These are phyloP conservation scores for Bolboschoenus planiculmis DNA, from an alignment of 176 grass and related monocot species.

Conservation along the genomic window DNA sequence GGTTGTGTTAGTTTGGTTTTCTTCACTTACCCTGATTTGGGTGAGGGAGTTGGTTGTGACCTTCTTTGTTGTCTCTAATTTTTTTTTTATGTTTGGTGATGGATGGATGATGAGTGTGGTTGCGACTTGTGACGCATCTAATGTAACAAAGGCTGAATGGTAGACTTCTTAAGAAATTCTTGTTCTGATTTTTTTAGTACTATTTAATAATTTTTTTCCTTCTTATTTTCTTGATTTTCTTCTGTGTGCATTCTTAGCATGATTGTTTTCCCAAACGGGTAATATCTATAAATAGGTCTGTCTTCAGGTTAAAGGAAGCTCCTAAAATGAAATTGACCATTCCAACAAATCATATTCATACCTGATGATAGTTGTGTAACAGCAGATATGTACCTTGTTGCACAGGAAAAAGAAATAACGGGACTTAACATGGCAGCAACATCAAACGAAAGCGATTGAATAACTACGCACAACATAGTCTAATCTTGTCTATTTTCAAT, in stretches of 20 bases:
- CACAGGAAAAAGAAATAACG: background rate
- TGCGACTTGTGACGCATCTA: slow-evolving; percentile 43
- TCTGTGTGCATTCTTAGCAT: background rate
- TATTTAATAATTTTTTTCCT: background rate
- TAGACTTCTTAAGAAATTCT: slow-evolving; percentile 45
- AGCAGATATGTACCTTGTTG: background rate
- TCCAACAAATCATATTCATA: background rate
- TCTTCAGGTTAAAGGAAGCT: background rate
- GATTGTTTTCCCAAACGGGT: background rate
- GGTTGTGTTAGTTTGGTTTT: slow-evolving; percentile 33
- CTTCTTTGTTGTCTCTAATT: slow-evolving; percentile 8
- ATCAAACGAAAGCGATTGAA: slow-evolving; percentile 5
- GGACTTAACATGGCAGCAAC: background rate
- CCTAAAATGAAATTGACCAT: background rate
- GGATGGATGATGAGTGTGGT: slow-evolving; percentile 36
- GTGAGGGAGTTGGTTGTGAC: slow-evolving; percentile 18
- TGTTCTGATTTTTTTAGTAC: background rate
- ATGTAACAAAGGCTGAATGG: slow-evolving; percentile 50
- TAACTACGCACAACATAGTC: background rate
- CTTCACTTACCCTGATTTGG: slow-evolving; percentile 28
- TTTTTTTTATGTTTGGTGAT: slow-evolving; percentile 39
- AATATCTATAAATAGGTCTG: background rate
- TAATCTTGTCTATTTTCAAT: background rate
- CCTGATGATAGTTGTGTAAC: background rate
- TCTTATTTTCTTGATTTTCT: background rate